These are phyloP conservation scores for Pseudogymnoascus sp. DNA, from an alignment of 2,329 filamentous ascomycete species.

Conservation along the genomic window DNA sequence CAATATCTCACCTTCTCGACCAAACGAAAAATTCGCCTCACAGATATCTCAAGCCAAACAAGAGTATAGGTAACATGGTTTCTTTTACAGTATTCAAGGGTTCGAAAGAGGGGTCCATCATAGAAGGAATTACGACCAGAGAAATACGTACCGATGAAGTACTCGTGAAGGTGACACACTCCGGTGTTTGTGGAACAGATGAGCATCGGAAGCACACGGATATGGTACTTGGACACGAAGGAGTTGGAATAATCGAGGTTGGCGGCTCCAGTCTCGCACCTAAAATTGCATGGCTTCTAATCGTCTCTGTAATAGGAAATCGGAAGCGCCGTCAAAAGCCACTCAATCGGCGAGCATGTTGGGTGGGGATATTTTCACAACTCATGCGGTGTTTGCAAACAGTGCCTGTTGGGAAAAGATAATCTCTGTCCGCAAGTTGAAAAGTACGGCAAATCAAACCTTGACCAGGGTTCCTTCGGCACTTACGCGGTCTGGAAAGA, in stretches of 20 bases:
- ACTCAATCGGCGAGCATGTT: constrained; percentile 39
- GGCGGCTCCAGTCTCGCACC: background rate
- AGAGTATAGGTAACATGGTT: constrained; percentile 8
- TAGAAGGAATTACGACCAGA: constrained; percentile 39
- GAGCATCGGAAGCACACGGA: constrained; percentile 32
- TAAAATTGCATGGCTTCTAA: background rate
- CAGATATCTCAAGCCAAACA: background rate
- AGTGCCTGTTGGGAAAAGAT: constrained; percentile 38
- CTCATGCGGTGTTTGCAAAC: constrained; percentile 37
- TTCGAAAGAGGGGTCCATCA: constrained; percentile 48
- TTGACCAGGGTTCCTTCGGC: constrained; percentile 42
- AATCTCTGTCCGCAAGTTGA: constrained; percentile 35
- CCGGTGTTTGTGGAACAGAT: constrained; percentile 59
- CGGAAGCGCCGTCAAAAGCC: constrained; percentile 34
- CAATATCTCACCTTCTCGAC: background rate
- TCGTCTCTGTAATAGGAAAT: constrained; percentile 20
- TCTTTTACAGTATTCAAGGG: constrained; percentile 59
- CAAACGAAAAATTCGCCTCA: background rate
- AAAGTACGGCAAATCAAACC: constrained; percentile 36
- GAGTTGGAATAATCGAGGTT: constrained; percentile 38
- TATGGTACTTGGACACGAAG: constrained; percentile 43
- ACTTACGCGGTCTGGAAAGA: constrained; percentile 33
- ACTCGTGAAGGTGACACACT: constrained; percentile 55
- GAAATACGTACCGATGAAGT: constrained; percentile 48
- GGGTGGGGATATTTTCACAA: constrained; percentile 40